phyloP scores from a whole-genome alignment of 805 yeast species.

The Nakazawaea populi region DNA sequence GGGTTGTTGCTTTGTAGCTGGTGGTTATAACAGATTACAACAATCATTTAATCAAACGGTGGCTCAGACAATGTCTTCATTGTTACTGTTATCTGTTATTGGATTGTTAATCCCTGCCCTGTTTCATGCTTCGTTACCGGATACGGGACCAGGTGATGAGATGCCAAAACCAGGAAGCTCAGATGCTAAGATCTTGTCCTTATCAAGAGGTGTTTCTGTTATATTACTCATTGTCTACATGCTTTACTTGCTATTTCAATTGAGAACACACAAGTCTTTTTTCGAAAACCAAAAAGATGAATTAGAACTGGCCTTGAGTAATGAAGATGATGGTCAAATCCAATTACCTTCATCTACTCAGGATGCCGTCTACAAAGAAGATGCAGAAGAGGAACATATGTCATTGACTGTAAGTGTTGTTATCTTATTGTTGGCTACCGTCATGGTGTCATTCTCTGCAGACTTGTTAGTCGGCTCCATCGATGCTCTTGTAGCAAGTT shows the following conservation, averaged over 20 bases:
- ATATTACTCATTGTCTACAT: constrained; percentile 73
- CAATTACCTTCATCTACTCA: background rate
- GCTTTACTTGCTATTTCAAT: constrained; percentile 79
- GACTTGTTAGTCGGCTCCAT: constrained; percentile 92
- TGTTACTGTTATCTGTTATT: constrained; percentile 85
- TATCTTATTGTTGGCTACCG: constrained; percentile 58
- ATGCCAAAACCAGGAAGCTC: constrained; percentile 29
- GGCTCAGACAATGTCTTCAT: constrained; percentile 95
- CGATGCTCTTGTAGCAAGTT: constrained; percentile 75
- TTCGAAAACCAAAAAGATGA: constrained; percentile 44
- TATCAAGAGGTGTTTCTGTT: constrained; percentile 83
- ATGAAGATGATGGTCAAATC: background rate
- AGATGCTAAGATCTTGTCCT: constrained; percentile 46
- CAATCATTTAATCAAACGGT: constrained; percentile 93
- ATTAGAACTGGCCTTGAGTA: constrained; percentile 17
- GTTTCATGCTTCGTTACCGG: constrained; percentile 74
- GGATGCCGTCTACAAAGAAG: constrained; percentile 16
- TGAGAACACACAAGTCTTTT: constrained; percentile 73
- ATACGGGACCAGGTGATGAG: constrained; percentile 28
- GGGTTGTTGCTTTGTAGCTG: constrained; percentile 93
- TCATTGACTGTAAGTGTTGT: constrained; percentile 47
- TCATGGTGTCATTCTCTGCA: constrained; percentile 84
- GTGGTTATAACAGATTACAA: constrained; percentile 81
- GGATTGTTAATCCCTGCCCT: constrained; percentile 94
- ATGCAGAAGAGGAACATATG: constrained; percentile 35